phyloP scores from a whole-genome alignment of 78 protist genomes.

The Thecamonas trahens region DNA sequence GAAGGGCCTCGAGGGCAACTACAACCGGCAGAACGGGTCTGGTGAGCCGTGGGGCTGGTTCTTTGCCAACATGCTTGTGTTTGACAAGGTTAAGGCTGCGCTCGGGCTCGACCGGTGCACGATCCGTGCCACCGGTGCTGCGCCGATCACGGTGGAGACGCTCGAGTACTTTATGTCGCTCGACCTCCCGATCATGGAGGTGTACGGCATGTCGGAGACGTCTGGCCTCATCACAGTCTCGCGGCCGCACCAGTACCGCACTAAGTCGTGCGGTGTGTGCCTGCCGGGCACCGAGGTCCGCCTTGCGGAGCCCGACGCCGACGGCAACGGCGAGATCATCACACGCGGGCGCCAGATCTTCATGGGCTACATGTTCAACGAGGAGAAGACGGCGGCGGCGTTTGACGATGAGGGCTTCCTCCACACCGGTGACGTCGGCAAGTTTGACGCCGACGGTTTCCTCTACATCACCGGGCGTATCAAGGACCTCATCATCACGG shows the following conservation, averaged over 20 bases:
- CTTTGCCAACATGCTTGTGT: slow-evolving; percentile 44
- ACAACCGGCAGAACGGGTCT: slow-evolving; percentile 7
- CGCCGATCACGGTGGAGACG: slow-evolving; percentile 61
- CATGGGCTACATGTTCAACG: slow-evolving; percentile 46
- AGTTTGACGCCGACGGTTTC: slow-evolving; percentile 42
- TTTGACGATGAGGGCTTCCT: slow-evolving; percentile 76
- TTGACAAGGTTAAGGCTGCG: slow-evolving; percentile 34
- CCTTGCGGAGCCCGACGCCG: slow-evolving; percentile 15
- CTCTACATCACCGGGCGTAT: slow-evolving; percentile 68
- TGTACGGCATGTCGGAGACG: slow-evolving; percentile 72
- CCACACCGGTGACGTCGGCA: slow-evolving; percentile 78
- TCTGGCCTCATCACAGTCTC: slow-evolving; percentile 52
- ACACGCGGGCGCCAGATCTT: slow-evolving; percentile 35
- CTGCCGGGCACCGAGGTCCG: slow-evolving; percentile 39
- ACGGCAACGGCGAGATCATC: slow-evolving; percentile 36
- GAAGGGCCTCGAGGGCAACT: slow-evolving; percentile 46
- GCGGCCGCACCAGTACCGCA: slow-evolving; percentile 4
- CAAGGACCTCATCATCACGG: slow-evolving; percentile 85
- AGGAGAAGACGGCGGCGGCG: slow-evolving; percentile 39
- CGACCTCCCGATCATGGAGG: slow-evolving; percentile 59
- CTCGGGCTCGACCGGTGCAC: slow-evolving; percentile 59
- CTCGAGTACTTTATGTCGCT: slow-evolving; percentile 53
- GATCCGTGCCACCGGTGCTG: slow-evolving; percentile 60
- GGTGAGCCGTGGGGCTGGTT: slow-evolving; percentile 27
- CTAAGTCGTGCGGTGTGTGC: slow-evolving; percentile 52